phyloP scores from a whole-genome alignment of 169 alveolate genomes.

The Babesia divergens region DNA sequence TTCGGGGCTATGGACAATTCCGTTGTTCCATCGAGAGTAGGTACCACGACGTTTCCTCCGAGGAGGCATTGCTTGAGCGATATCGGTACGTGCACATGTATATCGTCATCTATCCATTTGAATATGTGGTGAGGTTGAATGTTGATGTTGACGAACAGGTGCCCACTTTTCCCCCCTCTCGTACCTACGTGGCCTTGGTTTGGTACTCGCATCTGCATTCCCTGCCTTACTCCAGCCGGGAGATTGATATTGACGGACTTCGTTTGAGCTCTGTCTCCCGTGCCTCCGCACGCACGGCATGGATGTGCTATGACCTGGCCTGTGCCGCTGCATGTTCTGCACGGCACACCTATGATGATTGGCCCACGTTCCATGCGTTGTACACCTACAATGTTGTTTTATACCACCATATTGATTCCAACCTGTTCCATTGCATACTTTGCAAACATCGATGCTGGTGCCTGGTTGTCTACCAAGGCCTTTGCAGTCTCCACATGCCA shows the following conservation, averaged over 20 bases:
- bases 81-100: conserved; percentile 83
- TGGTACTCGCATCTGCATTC: conserved; percentile 83
- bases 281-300: conserved; percentile 80
- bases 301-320: conserved; percentile 81
- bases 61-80: conserved; percentile 79
- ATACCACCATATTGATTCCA: background rate
- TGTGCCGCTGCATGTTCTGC: conserved; percentile 82
- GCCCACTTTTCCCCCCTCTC: conserved; percentile 85
- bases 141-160: conserved; percentile 79
- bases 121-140: conserved; percentile 80
- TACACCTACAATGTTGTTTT: too few species aligned
- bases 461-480: conserved; percentile 80
- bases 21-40: conserved; percentile 78
- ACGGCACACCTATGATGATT: conserved; percentile 81
- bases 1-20: conserved; percentile 73
- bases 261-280: conserved; percentile 79
- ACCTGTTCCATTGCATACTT: conserved; percentile 83
- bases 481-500: conserved; percentile 78
- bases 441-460: conserved; percentile 70
- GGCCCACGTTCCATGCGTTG: conserved; percentile 85
- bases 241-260: conserved; percentile 74
- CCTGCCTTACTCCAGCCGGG: conserved; percentile 81
- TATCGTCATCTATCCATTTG: conserved; percentile 85
- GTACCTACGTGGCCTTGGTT: conserved; percentile 83
- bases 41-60: conserved; percentile 82